These are phyloP conservation scores for Coprinopsis cinerea DNA, from an alignment of 768 basidiomycete genomes.

Conservation along the genomic window DNA sequence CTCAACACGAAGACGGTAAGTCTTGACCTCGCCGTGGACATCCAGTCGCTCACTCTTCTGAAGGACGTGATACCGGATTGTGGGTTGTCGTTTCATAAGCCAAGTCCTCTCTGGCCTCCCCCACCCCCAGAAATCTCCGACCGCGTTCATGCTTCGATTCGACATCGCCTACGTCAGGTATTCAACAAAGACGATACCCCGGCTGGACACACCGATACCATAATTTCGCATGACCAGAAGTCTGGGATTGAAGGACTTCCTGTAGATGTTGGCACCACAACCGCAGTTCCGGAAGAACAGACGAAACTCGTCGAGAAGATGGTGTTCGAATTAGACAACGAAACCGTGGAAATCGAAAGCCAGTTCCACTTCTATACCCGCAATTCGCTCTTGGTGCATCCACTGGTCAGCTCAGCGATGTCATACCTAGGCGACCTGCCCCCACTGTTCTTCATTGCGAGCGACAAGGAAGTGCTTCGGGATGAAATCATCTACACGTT, in stretches of 20 bases:
- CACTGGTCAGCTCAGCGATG: conserved; percentile 75
- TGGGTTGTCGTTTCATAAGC: conserved; percentile 74
- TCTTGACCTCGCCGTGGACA: neutral
- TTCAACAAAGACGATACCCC: conserved; percentile 30
- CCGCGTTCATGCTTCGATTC: conserved; percentile 52
- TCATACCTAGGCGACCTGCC: conserved; percentile 88
- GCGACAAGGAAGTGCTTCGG: conserved; percentile 86
- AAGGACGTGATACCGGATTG: conserved; percentile 79
- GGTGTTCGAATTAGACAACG: conserved; percentile 41
- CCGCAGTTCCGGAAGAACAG: conserved; percentile 29
- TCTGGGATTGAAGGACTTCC: conserved; percentile 18
- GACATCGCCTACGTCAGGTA: conserved; percentile 54
- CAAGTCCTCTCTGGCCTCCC: conserved; percentile 73
- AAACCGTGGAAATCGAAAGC: conserved; percentile 46
- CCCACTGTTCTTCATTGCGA: conserved; percentile 77
- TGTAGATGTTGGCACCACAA: conserved; percentile 45
- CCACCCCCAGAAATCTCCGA: conserved; percentile 59
- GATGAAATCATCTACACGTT: conserved; percentile 89
- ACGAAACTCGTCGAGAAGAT: conserved; percentile 36
- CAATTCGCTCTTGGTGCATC: conserved; percentile 72
- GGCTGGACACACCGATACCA: conserved; percentile 16
- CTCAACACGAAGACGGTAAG: conserved; percentile 77
- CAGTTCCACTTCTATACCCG: conserved; percentile 87
- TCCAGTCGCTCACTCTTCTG: neutral
- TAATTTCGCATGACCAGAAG: conserved; percentile 11